These are phyloP conservation scores for Poteriospumella lacustris DNA, from an alignment of 108 stramenopile genomes.

Conservation along the genomic window DNA sequence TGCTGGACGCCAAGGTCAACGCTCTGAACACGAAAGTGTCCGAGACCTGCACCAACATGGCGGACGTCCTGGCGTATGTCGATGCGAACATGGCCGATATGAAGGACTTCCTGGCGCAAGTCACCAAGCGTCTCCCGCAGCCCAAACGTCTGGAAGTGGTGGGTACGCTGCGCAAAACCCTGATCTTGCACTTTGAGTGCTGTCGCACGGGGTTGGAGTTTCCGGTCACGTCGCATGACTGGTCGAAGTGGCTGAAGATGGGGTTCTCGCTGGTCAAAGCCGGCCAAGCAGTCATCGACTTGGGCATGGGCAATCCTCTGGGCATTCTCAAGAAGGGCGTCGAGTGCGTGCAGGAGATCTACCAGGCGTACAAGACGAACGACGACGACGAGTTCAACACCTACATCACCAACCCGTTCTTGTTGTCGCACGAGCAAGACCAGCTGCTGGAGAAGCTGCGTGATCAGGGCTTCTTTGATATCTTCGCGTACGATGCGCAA, in stretches of 20 bases:
- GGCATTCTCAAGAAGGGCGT: conserved; percentile 19
- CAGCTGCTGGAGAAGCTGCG: conserved; percentile 18
- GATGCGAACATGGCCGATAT: conserved; percentile 33
- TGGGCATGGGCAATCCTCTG: conserved; percentile 26
- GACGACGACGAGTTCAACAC: conserved; percentile 30
- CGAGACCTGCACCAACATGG: conserved; percentile 16
- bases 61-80: conserved; percentile 29
- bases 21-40: conserved; percentile 15
- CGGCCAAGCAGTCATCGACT: conserved; percentile 23
- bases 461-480: conserved; percentile 24
- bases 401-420: conserved; percentile 26
- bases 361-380: conserved; percentile 22
- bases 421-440: conserved; percentile 17
- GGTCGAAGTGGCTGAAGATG: conserved; percentile 26
- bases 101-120: conserved; percentile 27
- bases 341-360: conserved; percentile 21
- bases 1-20: conserved; percentile 19
- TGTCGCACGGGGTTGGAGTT: conserved; percentile 14
- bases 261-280: conserved; percentile 23
- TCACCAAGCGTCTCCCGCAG: conserved; percentile 14
- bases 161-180: conserved; percentile 22
- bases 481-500: conserved; percentile 20
- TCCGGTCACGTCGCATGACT: conserved; percentile 5
- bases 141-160: conserved; percentile 26
- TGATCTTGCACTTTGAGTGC: conserved; percentile 27